phyloP scores from a whole-genome alignment of 345 rosid species.

The Combretum micranthum region DNA sequence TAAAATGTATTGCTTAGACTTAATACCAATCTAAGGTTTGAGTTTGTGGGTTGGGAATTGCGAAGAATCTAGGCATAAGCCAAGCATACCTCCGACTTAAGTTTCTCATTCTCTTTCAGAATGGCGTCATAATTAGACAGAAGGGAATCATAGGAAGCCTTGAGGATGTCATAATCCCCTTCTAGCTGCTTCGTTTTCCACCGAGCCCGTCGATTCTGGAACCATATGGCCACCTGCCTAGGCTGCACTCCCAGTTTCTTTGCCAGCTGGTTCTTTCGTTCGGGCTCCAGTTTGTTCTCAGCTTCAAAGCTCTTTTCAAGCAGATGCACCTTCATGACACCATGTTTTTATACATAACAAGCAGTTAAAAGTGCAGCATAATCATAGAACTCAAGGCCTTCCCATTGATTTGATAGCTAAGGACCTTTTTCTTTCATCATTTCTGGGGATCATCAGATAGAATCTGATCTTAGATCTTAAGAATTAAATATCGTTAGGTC shows the following conservation, averaged over 20 bases:
- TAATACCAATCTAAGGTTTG: too few relatives aligned
- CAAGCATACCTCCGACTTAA: conserved; percentile 60
- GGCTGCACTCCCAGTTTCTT: conserved; percentile 87
- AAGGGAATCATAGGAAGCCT: conserved; percentile 72
- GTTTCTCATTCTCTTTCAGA: conserved; percentile 51
- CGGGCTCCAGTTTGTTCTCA: conserved; percentile 98
- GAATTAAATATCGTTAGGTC: too few relatives aligned
- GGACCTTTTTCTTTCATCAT: neutral
- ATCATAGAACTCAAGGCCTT: neutral
- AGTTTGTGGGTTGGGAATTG: too few relatives aligned
- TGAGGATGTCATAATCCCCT: conserved; percentile 73
- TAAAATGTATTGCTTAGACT: too few relatives aligned
- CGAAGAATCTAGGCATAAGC: neutral
- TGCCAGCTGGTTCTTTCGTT: conserved; percentile 72
- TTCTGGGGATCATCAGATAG: too few relatives aligned
- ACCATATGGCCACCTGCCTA: conserved; percentile 96
- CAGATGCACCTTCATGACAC: conserved; percentile 42
- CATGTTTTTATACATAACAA: neutral
- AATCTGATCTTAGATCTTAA: too few relatives aligned
- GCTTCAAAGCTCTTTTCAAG: conserved; percentile 88
- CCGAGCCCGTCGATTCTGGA: conserved; percentile 96
- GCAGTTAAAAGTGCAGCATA: too few relatives aligned
- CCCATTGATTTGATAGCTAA: neutral
- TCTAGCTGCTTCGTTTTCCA: conserved; percentile 95
- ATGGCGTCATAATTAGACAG: conserved; percentile 46